Conservation (phyloP, 1,284 basidiomycete genomes). For the Irpex sp. region DNA sequence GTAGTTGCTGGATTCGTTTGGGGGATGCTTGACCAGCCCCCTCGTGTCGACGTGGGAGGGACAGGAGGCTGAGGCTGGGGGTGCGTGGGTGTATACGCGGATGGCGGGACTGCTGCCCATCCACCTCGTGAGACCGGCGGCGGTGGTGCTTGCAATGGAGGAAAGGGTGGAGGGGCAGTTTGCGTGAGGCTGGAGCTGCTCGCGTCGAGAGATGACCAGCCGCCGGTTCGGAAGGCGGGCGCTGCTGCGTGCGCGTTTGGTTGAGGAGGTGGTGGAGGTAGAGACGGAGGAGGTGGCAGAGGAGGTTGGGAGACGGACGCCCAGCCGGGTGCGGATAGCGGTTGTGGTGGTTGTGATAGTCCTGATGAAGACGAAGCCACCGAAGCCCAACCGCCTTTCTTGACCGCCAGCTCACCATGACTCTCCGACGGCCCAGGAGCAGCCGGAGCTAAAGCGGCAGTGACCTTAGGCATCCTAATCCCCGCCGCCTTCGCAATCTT, state of each 20-base stretch:
- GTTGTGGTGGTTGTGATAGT: no score
- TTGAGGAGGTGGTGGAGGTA: background rate
- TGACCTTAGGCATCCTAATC: constrained; percentile 58
- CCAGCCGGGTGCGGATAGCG: background rate
- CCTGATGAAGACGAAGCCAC: no score
- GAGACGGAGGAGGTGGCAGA: constrained; percentile 5
- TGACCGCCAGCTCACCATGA: constrained; percentile 20
- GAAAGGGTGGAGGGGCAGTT: constrained; percentile 4
- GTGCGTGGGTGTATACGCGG: background rate
- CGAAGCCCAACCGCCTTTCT: constrained; percentile 63
- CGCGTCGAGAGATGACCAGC: constrained; percentile 58
- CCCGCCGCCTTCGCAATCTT: constrained; percentile 76
- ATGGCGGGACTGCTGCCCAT: background rate
- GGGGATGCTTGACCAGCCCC: background rate
- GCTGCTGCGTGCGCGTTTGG: constrained; percentile 10
- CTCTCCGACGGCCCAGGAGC: constrained; percentile 5
- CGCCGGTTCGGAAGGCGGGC: constrained; percentile 49
- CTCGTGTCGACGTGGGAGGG: background rate
- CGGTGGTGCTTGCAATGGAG: no score
- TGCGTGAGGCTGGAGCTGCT: constrained; percentile 18
- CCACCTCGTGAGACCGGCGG: background rate
- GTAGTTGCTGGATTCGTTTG: background rate
- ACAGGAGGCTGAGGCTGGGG: background rate
- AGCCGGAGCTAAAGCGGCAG: constrained; percentile 12
- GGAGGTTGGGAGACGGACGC: constrained; percentile 2